Evolutionary conservation across 1,139 yeast species (phyloP).

Genomic region (Keqinozyma sinolaborantium): DNA sequence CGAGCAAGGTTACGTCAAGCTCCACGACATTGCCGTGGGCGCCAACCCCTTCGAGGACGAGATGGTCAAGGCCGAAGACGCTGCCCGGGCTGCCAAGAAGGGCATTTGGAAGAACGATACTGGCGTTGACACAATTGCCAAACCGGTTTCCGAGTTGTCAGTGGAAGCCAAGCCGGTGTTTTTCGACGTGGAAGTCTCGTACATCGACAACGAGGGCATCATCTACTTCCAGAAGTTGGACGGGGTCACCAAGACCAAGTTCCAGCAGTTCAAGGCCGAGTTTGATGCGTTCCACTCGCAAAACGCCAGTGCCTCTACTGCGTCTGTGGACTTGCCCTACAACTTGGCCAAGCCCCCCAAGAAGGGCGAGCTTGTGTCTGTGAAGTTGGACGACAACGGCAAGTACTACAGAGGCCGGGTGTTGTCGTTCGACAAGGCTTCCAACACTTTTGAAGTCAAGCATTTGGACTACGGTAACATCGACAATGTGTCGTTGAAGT

Average conservation of each 20-base stretch:
- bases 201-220: constrained; percentile 44
- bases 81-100: constrained; percentile 50
- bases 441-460: constrained; percentile 47
- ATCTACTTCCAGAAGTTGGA: constrained; percentile 52
- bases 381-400: constrained; percentile 50
- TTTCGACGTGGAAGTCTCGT: constrained; percentile 61
- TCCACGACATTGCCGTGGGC: constrained; percentile 64
- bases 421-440: constrained; percentile 44
- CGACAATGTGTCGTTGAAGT: constrained; percentile 43
- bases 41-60: constrained; percentile 54
- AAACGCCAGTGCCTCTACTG: constrained; percentile 32
- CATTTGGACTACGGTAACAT: constrained; percentile 66
- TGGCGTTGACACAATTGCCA: constrained; percentile 19
- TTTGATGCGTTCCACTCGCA: constrained; percentile 46
- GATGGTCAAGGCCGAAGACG: constrained; percentile 58
- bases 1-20: constrained; percentile 59
- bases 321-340: constrained; percentile 44
- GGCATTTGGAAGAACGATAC: constrained; percentile 68
- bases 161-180: constrained; percentile 44
- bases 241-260: constrained; percentile 27
- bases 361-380: constrained; percentile 59
- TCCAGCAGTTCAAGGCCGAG: constrained; percentile 41
- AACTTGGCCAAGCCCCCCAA: constrained; percentile 45
- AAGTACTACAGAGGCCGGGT: constrained; percentile 63
- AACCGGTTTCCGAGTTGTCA: constrained; percentile 22